A percentile compares a stretch with the other conserved stretches of the same genome.
These are phyloP conservation scores for Gonium pectorale DNA, from an alignment of 139 green algal species.

Conservation along the genomic window DNA sequence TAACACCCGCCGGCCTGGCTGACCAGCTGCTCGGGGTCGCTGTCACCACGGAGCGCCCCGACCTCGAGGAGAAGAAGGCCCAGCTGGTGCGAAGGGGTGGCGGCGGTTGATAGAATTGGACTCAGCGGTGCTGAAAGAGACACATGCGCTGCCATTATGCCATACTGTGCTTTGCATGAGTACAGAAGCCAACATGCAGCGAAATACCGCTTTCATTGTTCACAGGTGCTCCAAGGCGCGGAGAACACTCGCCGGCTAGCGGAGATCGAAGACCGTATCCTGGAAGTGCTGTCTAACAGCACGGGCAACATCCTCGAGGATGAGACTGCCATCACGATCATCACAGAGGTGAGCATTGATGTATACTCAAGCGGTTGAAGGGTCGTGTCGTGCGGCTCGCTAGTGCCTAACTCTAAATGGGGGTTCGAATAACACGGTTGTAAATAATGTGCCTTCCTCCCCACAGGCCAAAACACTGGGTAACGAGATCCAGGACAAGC, in stretches of 20 bases:
- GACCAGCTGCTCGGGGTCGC: slow-evolving; percentile 85
- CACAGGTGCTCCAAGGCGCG: slow-evolving; percentile 65
- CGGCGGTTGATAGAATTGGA: no score
- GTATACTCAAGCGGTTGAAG: no score
- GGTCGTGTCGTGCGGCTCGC: no score
- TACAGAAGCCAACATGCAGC: no score
- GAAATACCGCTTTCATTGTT: no score
- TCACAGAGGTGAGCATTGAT: slow-evolving; percentile 63
- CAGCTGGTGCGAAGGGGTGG: slow-evolving; percentile 72
- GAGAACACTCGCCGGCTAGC: slow-evolving; percentile 79
- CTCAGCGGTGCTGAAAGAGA: no score
- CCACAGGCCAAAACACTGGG: slow-evolving; percentile 73
- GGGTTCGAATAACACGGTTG: no score
- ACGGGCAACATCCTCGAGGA: slow-evolving; percentile 87
- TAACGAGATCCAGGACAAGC: slow-evolving; percentile 83
- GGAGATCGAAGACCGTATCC: slow-evolving; percentile 86
- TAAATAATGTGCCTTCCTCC: no score
- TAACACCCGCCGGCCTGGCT: slow-evolving; percentile 76
- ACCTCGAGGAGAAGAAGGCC: slow-evolving; percentile 84
- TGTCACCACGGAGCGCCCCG: slow-evolving; percentile 81
- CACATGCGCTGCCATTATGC: no score
- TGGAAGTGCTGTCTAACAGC: slow-evolving; percentile 69
- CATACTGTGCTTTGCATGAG: no score
- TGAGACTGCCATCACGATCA: slow-evolving; percentile 80
- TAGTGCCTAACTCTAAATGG: no score